Percentiles rank a stretch among this genome's conserved stretches.
phyloP scores from a whole-genome alignment of 139 green algal species.

The Pseudopediastrum boryanum region DNA sequence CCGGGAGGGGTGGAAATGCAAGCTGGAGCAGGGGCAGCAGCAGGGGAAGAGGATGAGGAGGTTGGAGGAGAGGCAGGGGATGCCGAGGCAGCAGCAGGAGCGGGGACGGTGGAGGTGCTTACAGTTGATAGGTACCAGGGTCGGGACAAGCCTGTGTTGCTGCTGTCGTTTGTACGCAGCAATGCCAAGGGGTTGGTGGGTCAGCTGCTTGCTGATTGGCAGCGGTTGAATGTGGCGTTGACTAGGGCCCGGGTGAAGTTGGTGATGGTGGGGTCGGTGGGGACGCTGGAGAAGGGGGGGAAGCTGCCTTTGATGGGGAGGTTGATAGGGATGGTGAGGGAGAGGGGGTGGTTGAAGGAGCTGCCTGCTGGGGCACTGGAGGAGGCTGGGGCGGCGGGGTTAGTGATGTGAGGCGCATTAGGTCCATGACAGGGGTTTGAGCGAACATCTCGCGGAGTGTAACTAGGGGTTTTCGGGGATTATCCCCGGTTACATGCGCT shows the following conservation, averaged over 20 bases:
- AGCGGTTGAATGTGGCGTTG: slow-evolving; percentile 93
- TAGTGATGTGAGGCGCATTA: background rate
- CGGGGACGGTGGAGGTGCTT: slow-evolving; percentile 67
- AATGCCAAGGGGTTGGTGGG: slow-evolving; percentile 60
- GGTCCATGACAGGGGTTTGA: too few species aligned
- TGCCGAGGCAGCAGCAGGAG: background rate
- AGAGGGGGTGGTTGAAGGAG: background rate
- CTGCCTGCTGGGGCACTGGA: slow-evolving; percentile 34
- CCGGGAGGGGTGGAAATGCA: background rate
- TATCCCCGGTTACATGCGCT: too few species aligned
- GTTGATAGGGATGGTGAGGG: slow-evolving; percentile 33
- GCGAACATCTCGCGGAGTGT: too few species aligned
- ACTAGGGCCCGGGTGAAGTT: slow-evolving; percentile 87
- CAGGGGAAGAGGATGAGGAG: background rate
- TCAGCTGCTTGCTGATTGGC: slow-evolving; percentile 81
- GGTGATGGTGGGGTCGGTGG: slow-evolving; percentile 71
- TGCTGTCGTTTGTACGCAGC: slow-evolving; percentile 79
- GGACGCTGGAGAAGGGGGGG: slow-evolving; percentile 40
- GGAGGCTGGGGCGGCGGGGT: background rate
- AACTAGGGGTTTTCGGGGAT: too few species aligned
- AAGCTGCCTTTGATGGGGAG: slow-evolving; percentile 33
- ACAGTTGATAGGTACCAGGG: slow-evolving; percentile 92
- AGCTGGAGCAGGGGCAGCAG: slow-evolving; percentile 6
- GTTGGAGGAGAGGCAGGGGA: background rate
- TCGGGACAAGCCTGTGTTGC: slow-evolving; percentile 77